Base-by-base conservation (phyloP, 2,329 filamentous ascomycete genomes). In the Colletotrichum sp. region DNA sequence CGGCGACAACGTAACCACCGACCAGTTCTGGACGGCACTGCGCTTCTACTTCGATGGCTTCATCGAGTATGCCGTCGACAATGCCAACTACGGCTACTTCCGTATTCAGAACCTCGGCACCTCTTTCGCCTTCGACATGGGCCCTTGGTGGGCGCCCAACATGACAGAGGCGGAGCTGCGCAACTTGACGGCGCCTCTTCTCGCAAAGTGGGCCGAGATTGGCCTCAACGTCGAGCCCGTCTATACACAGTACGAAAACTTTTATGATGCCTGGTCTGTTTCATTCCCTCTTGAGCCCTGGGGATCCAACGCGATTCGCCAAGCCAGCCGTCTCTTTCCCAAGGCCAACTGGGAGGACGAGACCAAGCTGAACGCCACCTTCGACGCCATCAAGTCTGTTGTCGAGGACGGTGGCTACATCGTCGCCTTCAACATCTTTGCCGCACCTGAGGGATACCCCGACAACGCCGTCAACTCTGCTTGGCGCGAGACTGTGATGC, bases 401-500 rank as follows among this genome's bases (percentile, higher is more conserved):
- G 69, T 82, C 16, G 76, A 78, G n/a, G 79, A 79, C 5, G 82
- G 80, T 5, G 78, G 79, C 48, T 62, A 79, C 25, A 68, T 84
- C 9, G 78, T 84, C 36, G 81, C 80, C 27, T 84, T 83, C 76
- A 83, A 83, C 77, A 79, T 84, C 16, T 61, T 66, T 34, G 74
- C 74, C 15, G 76, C 76, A 25, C 75, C 75, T 18, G 56, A 71
- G 68, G 74, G 74, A 8, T 75, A 70, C 66, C 82, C 84, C 2
- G 83, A 84, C 65, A 88, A 85, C 16, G 84, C 86, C 8, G 83
- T 89, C 52, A 88, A 88, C 78, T 87, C 88, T 6, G 88, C 88
- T 2, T 90, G 88, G 88, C 84, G 89, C 56, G 81, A 83, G 8
- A 83, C 86, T 3, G 79, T 83, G 1, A 79, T 86, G 77, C 86